phyloP scores from a whole-genome alignment of 495 filamentous ascomycete genomes.

The Podospora fimiseda region DNA sequence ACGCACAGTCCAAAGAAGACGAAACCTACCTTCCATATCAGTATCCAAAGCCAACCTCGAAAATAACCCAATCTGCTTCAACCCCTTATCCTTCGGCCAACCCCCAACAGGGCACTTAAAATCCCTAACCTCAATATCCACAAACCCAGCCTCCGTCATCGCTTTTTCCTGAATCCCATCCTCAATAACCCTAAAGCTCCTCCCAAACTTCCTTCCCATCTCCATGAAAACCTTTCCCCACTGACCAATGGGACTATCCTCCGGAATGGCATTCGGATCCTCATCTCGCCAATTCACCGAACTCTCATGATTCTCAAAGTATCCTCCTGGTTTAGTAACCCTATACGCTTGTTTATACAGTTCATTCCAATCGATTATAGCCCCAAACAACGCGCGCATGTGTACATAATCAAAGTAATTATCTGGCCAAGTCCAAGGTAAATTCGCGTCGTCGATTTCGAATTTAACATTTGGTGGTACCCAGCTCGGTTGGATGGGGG shows the following conservation, averaged over 20 bases:
- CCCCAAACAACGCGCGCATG: conserved; percentile 50
- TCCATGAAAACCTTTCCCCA: conserved; percentile 17
- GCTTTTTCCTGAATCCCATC: conserved; percentile 14
- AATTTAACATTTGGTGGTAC: conserved; percentile 46
- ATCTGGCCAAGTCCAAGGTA: conserved; percentile 45
- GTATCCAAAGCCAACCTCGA: background rate
- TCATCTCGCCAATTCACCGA: conserved; percentile 19
- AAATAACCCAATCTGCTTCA: conserved; percentile 41
- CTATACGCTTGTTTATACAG: conserved; percentile 32
- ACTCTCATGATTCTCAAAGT: conserved; percentile 24
- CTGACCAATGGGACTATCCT: conserved; percentile 9
- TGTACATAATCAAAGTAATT: conserved; percentile 61
- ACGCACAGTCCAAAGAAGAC: background rate
- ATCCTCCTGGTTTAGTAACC: conserved; percentile 23
- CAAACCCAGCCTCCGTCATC: conserved; percentile 8
- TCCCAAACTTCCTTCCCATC: conserved; percentile 10
- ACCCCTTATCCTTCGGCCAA: conserved; percentile 51
- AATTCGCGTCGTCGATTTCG: conserved; percentile 51
- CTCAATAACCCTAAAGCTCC: conserved; percentile 16
- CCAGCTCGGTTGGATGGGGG: conserved; percentile 48
- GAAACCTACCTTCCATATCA: conserved; percentile 6
- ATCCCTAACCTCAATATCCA: conserved; percentile 6
- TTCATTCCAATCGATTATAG: conserved; percentile 50
- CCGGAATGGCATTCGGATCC: conserved; percentile 11
- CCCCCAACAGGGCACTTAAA: conserved; percentile 47